A percentile compares a stretch with the other conserved stretches of the same genome.
phyloP scores from a whole-genome alignment of 306 rosid genomes.

The Vigna unguiculata region DNA sequence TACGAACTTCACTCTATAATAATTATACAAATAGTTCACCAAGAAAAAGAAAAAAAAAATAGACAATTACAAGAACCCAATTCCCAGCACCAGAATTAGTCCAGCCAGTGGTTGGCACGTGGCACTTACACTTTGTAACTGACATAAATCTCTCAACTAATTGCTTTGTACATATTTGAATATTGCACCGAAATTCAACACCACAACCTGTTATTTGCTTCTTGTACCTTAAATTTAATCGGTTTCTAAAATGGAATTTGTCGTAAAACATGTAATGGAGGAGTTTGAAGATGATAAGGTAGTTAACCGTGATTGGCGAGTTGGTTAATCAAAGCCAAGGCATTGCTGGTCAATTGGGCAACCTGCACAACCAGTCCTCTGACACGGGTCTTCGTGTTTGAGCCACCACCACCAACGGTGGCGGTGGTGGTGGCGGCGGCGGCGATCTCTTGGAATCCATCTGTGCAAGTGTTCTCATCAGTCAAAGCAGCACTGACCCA shows the following conservation, averaged over 20 bases:
- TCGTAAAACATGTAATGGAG: no score
- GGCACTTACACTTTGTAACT: background rate
- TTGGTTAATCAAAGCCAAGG: slow-evolving; percentile 78
- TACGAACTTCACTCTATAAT: background rate
- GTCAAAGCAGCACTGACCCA: slow-evolving; percentile 89
- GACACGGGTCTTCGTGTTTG: slow-evolving; percentile 47
- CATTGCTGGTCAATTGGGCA: slow-evolving; percentile 75
- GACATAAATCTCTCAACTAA: slow-evolving; percentile 16
- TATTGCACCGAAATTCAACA: no score
- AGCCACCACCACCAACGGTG: no score
- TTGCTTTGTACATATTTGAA: background rate
- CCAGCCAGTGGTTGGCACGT: no score
- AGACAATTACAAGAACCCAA: background rate
- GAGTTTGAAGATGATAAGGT: no score
- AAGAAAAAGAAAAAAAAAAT: no score
- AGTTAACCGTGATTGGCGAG: slow-evolving; percentile 42
- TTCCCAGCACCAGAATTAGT: background rate
- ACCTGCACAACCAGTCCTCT: slow-evolving; percentile 49
- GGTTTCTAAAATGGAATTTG: no score
- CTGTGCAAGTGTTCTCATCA: slow-evolving; percentile 68
- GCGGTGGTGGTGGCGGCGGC: no score
- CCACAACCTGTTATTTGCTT: no score
- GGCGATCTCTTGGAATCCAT: slow-evolving; percentile 58
- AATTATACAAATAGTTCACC: background rate
- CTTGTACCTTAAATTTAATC: no score